Conservation (phyloP, 345 rosid genomes). For the Eucalyptus dawsonii region DNA sequence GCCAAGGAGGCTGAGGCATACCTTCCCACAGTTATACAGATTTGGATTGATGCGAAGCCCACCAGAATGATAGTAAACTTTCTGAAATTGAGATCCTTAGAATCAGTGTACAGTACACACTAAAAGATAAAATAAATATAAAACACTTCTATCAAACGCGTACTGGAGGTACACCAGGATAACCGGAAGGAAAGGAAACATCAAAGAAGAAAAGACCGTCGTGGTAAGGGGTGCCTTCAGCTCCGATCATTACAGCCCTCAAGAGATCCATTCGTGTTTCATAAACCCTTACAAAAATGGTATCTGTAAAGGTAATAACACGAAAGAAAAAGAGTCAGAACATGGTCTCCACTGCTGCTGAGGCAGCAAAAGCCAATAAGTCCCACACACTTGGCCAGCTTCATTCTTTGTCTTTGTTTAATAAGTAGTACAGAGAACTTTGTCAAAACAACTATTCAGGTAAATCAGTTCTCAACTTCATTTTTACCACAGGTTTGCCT, state of each 20-base stretch:
- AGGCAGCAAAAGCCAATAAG: background rate
- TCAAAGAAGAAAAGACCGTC: conserved; percentile 95
- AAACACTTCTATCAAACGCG: background rate
- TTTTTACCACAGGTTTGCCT: background rate
- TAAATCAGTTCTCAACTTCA: background rate
- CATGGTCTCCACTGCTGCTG: background rate
- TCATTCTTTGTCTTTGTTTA: background rate
- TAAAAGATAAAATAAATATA: background rate
- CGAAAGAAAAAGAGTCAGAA: background rate
- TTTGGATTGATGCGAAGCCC: conserved; percentile 88
- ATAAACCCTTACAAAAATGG: conserved; percentile 78
- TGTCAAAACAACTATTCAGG: background rate
- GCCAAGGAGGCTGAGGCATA: conserved; percentile 88
- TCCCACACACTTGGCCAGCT: background rate
- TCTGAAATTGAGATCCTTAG: conserved; percentile 26
- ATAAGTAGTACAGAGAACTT: background rate
- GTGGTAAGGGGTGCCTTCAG: conserved; percentile 92
- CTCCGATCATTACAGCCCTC: conserved; percentile 90
- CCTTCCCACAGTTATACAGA: conserved; percentile 64
- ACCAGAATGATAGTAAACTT: conserved; percentile 63
- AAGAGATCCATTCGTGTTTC: conserved; percentile 91
- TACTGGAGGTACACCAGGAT: conserved; percentile 79
- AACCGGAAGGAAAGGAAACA: conserved; percentile 61
- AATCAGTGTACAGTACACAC: background rate
- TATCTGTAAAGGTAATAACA: conserved; percentile 30